These are phyloP conservation scores for Ustulina deusta DNA, from an alignment of 2,329 filamentous ascomycete species.

Conservation along the genomic window DNA sequence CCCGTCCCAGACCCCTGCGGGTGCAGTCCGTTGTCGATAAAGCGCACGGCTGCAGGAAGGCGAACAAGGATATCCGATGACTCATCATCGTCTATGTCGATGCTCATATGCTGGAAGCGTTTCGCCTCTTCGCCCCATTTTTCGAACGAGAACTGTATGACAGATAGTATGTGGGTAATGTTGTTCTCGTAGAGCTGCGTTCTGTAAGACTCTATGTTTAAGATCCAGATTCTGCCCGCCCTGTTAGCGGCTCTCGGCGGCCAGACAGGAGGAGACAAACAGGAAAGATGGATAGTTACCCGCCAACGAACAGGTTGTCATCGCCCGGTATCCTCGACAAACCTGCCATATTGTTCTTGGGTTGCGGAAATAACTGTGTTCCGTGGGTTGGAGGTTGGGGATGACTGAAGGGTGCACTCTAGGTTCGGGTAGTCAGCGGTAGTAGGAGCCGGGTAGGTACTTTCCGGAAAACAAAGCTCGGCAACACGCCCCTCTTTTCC, in stretches of 20 bases:
- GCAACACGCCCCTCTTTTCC: neutral
- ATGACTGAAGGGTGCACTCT: neutral
- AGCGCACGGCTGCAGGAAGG: constrained; percentile 81
- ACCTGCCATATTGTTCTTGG: constrained; percentile 63
- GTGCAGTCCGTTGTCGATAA: constrained; percentile 81
- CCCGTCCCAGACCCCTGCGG: constrained; percentile 24
- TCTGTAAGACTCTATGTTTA: constrained; percentile 69
- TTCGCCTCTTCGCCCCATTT: constrained; percentile 60
- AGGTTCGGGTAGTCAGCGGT: neutral
- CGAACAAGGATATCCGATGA: constrained; percentile 88
- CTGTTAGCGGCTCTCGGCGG: constrained; percentile 21
- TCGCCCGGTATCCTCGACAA: constrained; percentile 76
- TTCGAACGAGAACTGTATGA: constrained; percentile 65
- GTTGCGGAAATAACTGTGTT: neutral
- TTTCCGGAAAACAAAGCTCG: neutral
- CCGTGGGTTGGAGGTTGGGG: neutral
- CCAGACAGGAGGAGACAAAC: neutral
- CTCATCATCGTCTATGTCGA: constrained; percentile 91
- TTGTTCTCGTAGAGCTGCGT: constrained; percentile 76
- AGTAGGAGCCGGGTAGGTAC: neutral
- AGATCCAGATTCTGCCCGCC: constrained; percentile 75
- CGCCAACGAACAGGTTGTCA: constrained; percentile 81
- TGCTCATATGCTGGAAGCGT: constrained; percentile 77
- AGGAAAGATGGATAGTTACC: constrained; percentile 61
- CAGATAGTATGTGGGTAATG: constrained; percentile 93